Evolutionary conservation across 2,329 filamentous ascomycete species (phyloP).

Genomic region (Alternaria tenuissima): DNA sequence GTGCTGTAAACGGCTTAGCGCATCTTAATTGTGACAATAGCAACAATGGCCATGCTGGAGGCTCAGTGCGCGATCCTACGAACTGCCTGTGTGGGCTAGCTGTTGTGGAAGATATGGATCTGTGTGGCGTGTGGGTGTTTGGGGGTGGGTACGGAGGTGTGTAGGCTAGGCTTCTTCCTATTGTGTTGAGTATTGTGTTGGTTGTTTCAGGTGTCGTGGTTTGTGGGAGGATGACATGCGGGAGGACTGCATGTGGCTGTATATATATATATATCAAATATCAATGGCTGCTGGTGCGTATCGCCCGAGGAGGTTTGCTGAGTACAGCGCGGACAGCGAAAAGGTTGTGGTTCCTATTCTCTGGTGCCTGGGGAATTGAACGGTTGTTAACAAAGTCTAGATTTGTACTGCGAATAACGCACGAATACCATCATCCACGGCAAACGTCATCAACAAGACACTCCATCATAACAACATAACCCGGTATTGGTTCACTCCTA

Average conservation of each 20-base stretch:
- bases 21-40: not conserved
- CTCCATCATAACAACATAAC: not conserved
- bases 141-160: constrained; percentile 2
- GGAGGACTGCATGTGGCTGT: constrained; percentile 10
- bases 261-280: constrained; percentile 8
- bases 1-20: not conserved
- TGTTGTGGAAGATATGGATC: not conserved
- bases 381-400: not conserved
- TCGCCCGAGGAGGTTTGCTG: not conserved
- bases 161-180: not conserved
- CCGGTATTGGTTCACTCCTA: not conserved
- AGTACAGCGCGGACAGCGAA: not conserved
- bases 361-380: rapidly evolving
- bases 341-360: not conserved
- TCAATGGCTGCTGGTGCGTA: not conserved
- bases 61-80: not conserved
- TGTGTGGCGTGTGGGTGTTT: constrained; percentile 1
- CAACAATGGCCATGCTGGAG: not conserved
- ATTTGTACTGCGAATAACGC: too few species aligned
- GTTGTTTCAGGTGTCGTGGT: constrained; percentile 27
- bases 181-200: constrained; percentile 36
- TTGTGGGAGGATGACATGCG: constrained; percentile 20
- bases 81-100: not conserved
- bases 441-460: not conserved
- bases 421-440: not conserved